phyloP scores from a whole-genome alignment of 2,329 filamentous ascomycete genomes.

The Colletotrichum neosansevieriae region DNA sequence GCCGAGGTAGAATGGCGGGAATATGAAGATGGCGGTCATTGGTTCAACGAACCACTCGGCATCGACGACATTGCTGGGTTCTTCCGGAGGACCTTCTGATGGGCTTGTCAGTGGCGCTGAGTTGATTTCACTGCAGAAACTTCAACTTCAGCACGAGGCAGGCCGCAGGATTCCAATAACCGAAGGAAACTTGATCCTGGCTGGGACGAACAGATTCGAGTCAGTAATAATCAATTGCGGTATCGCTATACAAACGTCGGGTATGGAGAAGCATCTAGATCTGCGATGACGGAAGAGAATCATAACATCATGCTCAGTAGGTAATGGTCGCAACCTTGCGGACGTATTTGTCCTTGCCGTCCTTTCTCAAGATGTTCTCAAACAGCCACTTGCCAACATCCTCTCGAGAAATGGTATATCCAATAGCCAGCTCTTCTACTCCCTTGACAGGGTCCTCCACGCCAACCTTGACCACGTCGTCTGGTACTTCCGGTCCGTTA shows the following conservation, averaged over 20 bases:
- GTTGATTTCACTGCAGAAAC: background rate
- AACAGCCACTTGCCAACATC: slow-evolving; percentile 58
- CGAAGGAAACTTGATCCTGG: too few species aligned
- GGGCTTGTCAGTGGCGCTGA: too few species aligned
- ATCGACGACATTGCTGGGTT: slow-evolving; percentile 42
- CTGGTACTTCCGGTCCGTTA: slow-evolving; percentile 43
- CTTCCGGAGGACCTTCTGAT: too few species aligned
- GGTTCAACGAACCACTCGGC: slow-evolving; percentile 46
- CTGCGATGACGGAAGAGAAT: background rate
- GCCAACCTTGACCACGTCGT: slow-evolving; percentile 45
- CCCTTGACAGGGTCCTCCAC: slow-evolving; percentile 50
- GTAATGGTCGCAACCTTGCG: slow-evolving; percentile 48
- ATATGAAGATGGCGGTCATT: slow-evolving; percentile 47
- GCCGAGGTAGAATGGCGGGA: slow-evolving; percentile 46
- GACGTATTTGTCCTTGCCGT: slow-evolving; percentile 43
- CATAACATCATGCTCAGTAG: slow-evolving; percentile 25
- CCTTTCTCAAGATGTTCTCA: slow-evolving; percentile 49
- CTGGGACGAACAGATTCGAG: too few species aligned
- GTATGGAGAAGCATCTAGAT: background rate
- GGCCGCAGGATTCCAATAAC: too few species aligned
- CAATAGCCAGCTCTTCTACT: slow-evolving; percentile 51
- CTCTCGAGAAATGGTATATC: slow-evolving; percentile 55
- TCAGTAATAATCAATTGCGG: too few species aligned
- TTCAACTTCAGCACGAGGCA: too few species aligned
- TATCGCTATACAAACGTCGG: too few species aligned